Conservation (phyloP, 192 early-diverging fungal species). For the Coemansia sp. region DNA sequence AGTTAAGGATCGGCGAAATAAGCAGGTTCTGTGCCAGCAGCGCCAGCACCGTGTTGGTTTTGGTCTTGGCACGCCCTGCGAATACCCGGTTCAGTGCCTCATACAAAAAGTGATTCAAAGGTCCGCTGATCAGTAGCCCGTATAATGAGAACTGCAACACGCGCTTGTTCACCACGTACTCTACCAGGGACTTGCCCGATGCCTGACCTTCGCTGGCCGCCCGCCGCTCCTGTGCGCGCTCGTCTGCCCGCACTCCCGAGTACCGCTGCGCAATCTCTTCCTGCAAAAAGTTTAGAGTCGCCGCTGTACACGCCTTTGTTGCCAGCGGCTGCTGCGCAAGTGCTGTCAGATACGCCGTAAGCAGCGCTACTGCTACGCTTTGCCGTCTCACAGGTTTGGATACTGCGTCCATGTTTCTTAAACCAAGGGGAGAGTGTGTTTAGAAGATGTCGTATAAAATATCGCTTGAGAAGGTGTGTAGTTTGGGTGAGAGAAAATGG, state of each 20-base stretch:
- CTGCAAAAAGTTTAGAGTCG: conserved; percentile 72
- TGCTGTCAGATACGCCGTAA: conserved; percentile 62
- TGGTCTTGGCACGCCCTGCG: conserved; percentile 62
- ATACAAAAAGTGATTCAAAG: conserved; percentile 80
- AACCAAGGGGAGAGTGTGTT: background rate
- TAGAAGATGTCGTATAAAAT: background rate
- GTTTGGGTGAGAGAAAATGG: background rate
- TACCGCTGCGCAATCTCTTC: conserved; percentile 71
- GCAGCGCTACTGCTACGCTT: conserved; percentile 47
- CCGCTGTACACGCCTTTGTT: conserved; percentile 80
- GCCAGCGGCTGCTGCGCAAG: conserved; percentile 67
- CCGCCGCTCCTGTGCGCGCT: conserved; percentile 45
- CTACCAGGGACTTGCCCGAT: conserved; percentile 20
- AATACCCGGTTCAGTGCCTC: conserved; percentile 72
- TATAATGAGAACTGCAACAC: conserved; percentile 81
- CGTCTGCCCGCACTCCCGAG: conserved; percentile 56
- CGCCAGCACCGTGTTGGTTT: conserved; percentile 66
- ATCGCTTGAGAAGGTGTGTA: background rate
- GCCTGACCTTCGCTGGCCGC: conserved; percentile 29
- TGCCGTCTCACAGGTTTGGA: conserved; percentile 43
- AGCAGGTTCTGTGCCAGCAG: conserved; percentile 74
- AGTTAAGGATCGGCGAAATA: conserved; percentile 83
- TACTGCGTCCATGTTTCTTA: conserved; percentile 36
- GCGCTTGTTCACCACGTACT: conserved; percentile 58
- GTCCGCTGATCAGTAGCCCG: conserved; percentile 78